Percentiles rank a stretch among this genome's conserved stretches.
phyloP scores from a whole-genome alignment of 495 filamentous ascomycete species.

The Lepidopterella palustris region DNA sequence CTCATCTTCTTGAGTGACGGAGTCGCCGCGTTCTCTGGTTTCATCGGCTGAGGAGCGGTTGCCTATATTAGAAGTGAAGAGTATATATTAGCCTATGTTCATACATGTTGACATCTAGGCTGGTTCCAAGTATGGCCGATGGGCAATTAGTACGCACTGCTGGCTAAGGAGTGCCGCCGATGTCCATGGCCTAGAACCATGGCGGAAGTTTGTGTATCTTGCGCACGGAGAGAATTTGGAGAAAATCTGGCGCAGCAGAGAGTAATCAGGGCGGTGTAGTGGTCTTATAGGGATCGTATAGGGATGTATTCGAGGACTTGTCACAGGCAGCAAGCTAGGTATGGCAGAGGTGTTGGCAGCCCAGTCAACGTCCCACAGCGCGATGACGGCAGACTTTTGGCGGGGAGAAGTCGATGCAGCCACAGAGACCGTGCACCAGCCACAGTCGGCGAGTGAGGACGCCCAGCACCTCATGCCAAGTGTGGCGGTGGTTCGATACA shows the following conservation, averaged over 20 bases:
- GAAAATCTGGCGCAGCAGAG: background rate
- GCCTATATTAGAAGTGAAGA: constrained; percentile 33
- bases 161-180: constrained; percentile 29
- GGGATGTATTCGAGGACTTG: no score
- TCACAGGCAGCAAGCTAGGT: constrained; percentile 11
- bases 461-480: no score
- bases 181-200: constrained; percentile 34
- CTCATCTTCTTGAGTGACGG: constrained; percentile 60
- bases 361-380: background rate
- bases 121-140: background rate
- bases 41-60: constrained; percentile 53
- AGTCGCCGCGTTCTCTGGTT: constrained; percentile 30
- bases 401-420: constrained; percentile 4
- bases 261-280: background rate
- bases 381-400: background rate
- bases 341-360: background rate
- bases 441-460: no score
- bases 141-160: constrained; percentile 1
- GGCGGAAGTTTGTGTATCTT: constrained; percentile 2
- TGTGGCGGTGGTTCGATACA: no score
- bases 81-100: background rate
- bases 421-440: no score
- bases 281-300: no score
- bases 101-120: background rate
- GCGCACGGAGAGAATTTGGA: background rate